Evolutionary conservation across 805 yeast species (phyloP).

Genomic region (Metschnikowia henanensis): DNA sequence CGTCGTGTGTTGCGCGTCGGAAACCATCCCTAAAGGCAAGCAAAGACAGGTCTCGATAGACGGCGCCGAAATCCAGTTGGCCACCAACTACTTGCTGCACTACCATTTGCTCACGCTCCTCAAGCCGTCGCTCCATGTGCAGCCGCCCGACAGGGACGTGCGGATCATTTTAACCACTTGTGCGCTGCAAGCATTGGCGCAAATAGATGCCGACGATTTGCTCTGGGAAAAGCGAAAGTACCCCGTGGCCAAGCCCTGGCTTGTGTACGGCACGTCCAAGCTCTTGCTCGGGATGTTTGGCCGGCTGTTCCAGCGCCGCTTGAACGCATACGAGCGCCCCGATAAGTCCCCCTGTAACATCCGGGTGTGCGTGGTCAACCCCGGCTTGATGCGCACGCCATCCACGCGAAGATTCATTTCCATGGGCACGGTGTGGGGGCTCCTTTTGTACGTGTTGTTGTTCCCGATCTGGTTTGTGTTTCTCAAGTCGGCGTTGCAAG

Average conservation of each 20-base stretch:
- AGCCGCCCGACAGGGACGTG: slow-evolving; percentile 95
- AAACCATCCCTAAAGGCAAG: slow-evolving; percentile 66
- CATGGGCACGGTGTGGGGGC: slow-evolving; percentile 67
- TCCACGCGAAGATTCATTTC: slow-evolving; percentile 77
- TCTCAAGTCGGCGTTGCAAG: slow-evolving; percentile 72
- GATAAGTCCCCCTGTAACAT: slow-evolving; percentile 74
- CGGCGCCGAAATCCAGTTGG: slow-evolving; percentile 86
- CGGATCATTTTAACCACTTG: slow-evolving; percentile 80
- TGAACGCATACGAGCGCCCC: slow-evolving; percentile 58
- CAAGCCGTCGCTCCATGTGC: slow-evolving; percentile 82
- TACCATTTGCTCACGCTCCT: slow-evolving; percentile 77
- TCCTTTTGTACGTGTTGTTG: slow-evolving; percentile 58
- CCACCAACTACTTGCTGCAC: slow-evolving; percentile 78
- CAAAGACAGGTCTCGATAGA: slow-evolving; percentile 69
- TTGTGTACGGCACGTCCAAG: slow-evolving; percentile 80
- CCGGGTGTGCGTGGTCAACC: slow-evolving; percentile 75
- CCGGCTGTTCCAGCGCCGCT: slow-evolving; percentile 70
- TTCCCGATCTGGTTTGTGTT: slow-evolving; percentile 86
- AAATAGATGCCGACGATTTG: slow-evolving; percentile 60
- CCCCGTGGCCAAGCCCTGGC: slow-evolving; percentile 66
- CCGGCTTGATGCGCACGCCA: slow-evolving; percentile 90
- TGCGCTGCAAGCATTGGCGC: slow-evolving; percentile 72
- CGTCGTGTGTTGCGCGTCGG: slow-evolving; percentile 84
- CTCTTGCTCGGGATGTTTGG: slow-evolving; percentile 72
- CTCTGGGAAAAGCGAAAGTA: slow-evolving; percentile 62